Conservation (phyloP, 2,329 filamentous ascomycete genomes). For the Monascus ruber region DNA sequence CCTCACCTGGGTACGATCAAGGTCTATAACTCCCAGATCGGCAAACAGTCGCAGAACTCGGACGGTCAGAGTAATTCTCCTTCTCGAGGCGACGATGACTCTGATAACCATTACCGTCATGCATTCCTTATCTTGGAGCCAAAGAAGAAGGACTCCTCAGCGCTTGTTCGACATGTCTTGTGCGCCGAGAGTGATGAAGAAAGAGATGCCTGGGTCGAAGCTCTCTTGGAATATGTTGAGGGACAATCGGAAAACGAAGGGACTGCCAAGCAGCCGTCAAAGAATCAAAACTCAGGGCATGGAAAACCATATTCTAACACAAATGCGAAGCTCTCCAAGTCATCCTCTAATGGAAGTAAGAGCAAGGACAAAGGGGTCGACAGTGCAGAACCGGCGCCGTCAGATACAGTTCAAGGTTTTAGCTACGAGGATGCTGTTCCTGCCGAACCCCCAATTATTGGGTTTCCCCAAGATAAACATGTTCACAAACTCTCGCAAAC, state of each 20-base stretch:
- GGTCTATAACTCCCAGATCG: constrained; percentile 80
- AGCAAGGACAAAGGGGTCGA: constrained; percentile 24
- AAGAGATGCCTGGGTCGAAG: constrained; percentile 87
- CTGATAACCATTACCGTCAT: constrained; percentile 90
- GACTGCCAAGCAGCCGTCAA: constrained; percentile 8
- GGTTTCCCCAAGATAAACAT: constrained; percentile 26
- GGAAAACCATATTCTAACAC: constrained; percentile 9
- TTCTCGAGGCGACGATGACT: constrained; percentile 55
- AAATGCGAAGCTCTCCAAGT: constrained; percentile 13
- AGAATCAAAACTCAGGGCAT: constrained; percentile 8
- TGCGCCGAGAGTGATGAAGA: constrained; percentile 92
- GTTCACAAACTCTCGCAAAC: constrained; percentile 23
- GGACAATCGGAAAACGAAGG: constrained; percentile 21
- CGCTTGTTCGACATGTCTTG: constrained; percentile 81
- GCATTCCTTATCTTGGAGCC: constrained; percentile 91
- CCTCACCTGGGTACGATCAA: constrained; percentile 90
- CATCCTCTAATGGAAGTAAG: constrained; percentile 12
- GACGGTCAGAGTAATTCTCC: constrained; percentile 48
- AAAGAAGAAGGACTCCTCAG: constrained; percentile 87
- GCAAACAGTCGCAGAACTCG: constrained; percentile 66
- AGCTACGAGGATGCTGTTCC: constrained; percentile 48
- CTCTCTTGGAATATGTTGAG: constrained; percentile 80
- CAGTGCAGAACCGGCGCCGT: constrained; percentile 25
- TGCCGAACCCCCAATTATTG: constrained; percentile 45
- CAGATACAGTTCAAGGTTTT: constrained; percentile 34